A percentile compares a stretch with the other conserved stretches of the same genome.
phyloP scores from a whole-genome alignment of 2,329 filamentous ascomycete genomes.

The Penicillium sp. region DNA sequence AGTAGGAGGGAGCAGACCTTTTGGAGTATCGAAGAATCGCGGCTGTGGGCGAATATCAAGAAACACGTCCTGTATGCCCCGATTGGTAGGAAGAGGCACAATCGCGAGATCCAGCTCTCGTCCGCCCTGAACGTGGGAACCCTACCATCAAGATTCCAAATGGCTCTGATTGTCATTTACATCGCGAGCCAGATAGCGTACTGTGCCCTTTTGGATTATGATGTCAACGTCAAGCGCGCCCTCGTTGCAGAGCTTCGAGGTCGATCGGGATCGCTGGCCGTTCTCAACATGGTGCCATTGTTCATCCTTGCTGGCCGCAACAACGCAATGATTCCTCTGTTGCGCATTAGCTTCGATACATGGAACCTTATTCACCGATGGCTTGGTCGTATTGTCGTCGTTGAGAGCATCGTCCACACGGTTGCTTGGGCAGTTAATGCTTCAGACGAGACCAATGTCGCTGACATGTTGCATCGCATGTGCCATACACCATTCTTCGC shows the following conservation, averaged over 20 bases:
- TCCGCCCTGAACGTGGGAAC: slow-evolving; percentile 74
- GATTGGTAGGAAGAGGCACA: slow-evolving; percentile 75
- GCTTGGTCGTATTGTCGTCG: slow-evolving; percentile 76
- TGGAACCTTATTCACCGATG: slow-evolving; percentile 91
- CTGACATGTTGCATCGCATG: slow-evolving; percentile 40
- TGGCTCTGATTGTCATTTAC: slow-evolving; percentile 70
- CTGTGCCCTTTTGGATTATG: slow-evolving; percentile 58
- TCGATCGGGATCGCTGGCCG: slow-evolving; percentile 79
- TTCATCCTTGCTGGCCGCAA: slow-evolving; percentile 89
- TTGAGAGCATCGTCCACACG: slow-evolving; percentile 74
- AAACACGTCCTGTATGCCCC: slow-evolving; percentile 64
- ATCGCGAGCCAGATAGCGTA: slow-evolving; percentile 77
- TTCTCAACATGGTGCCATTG: slow-evolving; percentile 90
- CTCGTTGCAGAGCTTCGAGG: slow-evolving; percentile 83
- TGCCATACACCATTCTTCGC: slow-evolving; percentile 47
- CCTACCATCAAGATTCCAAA: slow-evolving; percentile 78
- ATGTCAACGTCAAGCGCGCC: slow-evolving; percentile 51
- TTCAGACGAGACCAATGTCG: slow-evolving; percentile 36
- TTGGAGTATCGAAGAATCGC: slow-evolving; percentile 50
- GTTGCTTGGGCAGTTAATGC: slow-evolving; percentile 79
- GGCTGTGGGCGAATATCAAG: slow-evolving; percentile 50
- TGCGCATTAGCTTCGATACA: slow-evolving; percentile 92
- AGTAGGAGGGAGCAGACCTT: slow-evolving; percentile 47
- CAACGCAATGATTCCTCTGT: slow-evolving; percentile 82
- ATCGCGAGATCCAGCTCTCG: slow-evolving; percentile 72